A percentile compares a stretch with the other conserved stretches of the same genome.
Evolutionary conservation across 331 rosid species (phyloP).

Genomic region (Prunus yedoensis): DNA sequence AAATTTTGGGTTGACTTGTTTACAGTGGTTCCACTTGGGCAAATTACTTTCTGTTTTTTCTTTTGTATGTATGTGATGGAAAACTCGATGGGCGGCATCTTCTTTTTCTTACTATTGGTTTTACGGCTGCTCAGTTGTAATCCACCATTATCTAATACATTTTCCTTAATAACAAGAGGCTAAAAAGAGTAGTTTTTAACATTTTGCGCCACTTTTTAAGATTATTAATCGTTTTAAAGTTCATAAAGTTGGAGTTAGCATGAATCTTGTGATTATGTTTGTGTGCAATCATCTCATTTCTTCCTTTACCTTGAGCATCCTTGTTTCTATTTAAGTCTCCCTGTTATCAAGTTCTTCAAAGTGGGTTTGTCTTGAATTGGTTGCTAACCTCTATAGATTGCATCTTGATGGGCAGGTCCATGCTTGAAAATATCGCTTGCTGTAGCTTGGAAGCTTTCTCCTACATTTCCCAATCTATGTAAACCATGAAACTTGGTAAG

Average conservation of each 20-base stretch:
- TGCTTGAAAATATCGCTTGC: slow-evolving; percentile 13
- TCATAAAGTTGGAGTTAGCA: background rate
- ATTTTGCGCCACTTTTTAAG: background rate
- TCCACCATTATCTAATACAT: slow-evolving; percentile 18
- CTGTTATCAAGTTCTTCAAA: background rate
- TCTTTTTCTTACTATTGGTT: background rate
- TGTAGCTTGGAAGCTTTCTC: slow-evolving; percentile 25
- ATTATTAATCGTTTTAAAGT: background rate
- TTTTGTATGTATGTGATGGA: background rate
- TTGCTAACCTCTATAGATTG: slow-evolving; percentile 20
- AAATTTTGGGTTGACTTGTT: background rate
- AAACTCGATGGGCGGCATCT: background rate
- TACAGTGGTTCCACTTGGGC: background rate
- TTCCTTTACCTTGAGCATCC: background rate
- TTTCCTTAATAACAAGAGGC: background rate
- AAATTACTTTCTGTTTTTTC: background rate
- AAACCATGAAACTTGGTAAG: slow-evolving; percentile 76
- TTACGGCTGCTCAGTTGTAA: slow-evolving; percentile 18
- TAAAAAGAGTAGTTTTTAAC: background rate
- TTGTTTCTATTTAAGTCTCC: background rate
- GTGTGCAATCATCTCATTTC: background rate
- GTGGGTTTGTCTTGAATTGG: background rate
- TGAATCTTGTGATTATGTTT: background rate
- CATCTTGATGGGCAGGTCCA: slow-evolving; percentile 36
- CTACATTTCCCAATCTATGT: slow-evolving; percentile 17